These are phyloP conservation scores for Fusarium illudens DNA, from an alignment of 2,329 filamentous ascomycete species.

Conservation along the genomic window DNA sequence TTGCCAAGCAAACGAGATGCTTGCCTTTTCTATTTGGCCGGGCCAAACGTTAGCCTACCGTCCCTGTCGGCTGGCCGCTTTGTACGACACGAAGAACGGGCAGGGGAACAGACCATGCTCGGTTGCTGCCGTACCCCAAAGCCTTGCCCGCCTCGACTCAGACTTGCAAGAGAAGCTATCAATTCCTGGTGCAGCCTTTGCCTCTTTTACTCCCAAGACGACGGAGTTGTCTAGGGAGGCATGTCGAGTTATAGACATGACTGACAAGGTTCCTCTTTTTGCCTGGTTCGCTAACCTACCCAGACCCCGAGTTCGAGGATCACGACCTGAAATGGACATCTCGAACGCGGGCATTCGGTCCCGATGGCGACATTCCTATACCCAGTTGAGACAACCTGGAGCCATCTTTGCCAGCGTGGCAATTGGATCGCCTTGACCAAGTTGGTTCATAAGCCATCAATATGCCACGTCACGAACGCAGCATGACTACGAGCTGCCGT, in stretches of 20 bases:
- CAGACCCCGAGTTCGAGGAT: background rate
- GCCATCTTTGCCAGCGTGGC: background rate
- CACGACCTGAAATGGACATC: background rate
- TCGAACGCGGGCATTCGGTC: background rate
- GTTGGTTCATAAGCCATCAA: background rate
- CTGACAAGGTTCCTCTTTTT: background rate
- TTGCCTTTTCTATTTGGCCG: slow-evolving; percentile 4
- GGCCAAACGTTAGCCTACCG: background rate
- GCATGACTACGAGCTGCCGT: background rate
- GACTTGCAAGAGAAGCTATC: background rate
- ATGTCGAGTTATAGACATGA: background rate
- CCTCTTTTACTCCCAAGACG: background rate
- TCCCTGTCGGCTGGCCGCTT: background rate
- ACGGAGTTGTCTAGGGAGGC: background rate
- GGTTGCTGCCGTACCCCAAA: background rate
- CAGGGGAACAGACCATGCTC: background rate
- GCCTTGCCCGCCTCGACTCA: background rate
- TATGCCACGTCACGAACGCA: background rate
- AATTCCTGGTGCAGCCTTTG: background rate
- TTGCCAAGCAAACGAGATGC: background rate
- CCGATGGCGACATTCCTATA: background rate
- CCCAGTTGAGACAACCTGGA: background rate
- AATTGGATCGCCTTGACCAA: background rate
- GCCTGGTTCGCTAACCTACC: background rate
- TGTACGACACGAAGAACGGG: background rate